These are phyloP conservation scores for Solanum etuberosum DNA, from an alignment of 257 asterid species.

Conservation along the genomic window DNA sequence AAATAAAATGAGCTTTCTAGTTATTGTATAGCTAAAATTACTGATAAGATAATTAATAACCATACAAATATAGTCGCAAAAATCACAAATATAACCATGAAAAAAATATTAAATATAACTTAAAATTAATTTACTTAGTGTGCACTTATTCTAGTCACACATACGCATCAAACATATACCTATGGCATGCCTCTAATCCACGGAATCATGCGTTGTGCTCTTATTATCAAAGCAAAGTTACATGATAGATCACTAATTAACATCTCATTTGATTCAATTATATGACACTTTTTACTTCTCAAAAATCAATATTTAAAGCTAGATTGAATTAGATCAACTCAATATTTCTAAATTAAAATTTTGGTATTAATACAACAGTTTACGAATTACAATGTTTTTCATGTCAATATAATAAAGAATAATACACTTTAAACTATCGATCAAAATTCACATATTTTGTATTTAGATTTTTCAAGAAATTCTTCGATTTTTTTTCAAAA, in stretches of 20 bases:
- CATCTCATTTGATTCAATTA: neutral
- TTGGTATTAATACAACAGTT: neutral
- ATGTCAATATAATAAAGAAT: neutral
- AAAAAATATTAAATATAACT: neutral
- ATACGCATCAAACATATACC: neutral
- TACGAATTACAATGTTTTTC: neutral
- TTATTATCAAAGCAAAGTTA: neutral
- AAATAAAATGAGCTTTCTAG: neutral
- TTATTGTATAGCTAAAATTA: neutral
- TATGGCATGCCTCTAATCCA: neutral
- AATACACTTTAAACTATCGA: neutral
- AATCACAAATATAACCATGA: too few species aligned
- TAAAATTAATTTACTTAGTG: neutral
- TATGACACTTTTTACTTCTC: neutral
- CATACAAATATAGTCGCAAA: too few species aligned
- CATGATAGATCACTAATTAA: neutral
- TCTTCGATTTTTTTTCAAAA: neutral
- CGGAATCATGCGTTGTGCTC: neutral
- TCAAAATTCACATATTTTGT: neutral
- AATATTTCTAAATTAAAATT: neutral
- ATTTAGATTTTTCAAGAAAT: neutral
- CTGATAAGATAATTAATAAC: neutral
- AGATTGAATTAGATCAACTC: too few species aligned
- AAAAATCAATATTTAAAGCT: neutral
- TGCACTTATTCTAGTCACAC: neutral